These are phyloP conservation scores for Talaromyces sp. DNA, from an alignment of 2,329 filamentous ascomycete species.

Conservation along the genomic window DNA sequence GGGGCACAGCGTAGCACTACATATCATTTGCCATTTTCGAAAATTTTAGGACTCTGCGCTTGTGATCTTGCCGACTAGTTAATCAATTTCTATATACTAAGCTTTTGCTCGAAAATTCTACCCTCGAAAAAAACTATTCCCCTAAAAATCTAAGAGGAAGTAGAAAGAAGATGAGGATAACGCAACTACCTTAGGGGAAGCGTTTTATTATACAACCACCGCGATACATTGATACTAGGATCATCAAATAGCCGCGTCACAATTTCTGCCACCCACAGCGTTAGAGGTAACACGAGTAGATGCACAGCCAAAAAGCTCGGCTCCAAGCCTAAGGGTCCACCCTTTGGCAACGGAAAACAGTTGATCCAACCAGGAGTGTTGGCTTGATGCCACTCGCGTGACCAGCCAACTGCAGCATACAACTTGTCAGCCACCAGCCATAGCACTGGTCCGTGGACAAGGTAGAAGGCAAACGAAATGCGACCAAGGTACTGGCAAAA, in stretches of 20 bases:
- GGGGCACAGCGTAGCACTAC: background rate
- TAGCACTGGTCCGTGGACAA: constrained; percentile 59
- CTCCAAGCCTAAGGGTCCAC: constrained; percentile 57
- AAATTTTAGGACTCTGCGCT: background rate
- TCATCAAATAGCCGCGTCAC: constrained; percentile 54
- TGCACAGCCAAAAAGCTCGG: constrained; percentile 55
- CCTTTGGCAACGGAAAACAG: constrained; percentile 48
- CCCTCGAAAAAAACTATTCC: background rate
- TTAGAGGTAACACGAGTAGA: constrained; percentile 54
- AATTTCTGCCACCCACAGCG: constrained; percentile 53
- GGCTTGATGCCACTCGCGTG: constrained; percentile 43
- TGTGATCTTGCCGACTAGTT: too few relatives aligned
- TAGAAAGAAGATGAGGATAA: background rate
- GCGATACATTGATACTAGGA: constrained; percentile 53
- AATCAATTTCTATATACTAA: too few relatives aligned
- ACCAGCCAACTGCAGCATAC: constrained; percentile 57
- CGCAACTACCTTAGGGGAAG: constrained; percentile 15
- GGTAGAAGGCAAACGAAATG: constrained; percentile 58
- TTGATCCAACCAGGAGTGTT: constrained; percentile 54
- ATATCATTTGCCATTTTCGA: background rate
- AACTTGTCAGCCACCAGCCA: constrained; percentile 57
- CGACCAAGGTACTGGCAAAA: constrained; percentile 59
- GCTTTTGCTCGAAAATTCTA: background rate
- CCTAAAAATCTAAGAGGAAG: background rate
- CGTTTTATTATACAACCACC: constrained; percentile 51